These are phyloP conservation scores for Trichaptum fuscoviolaceum DNA, from an alignment of 768 basidiomycete genomes.

Conservation along the genomic window DNA sequence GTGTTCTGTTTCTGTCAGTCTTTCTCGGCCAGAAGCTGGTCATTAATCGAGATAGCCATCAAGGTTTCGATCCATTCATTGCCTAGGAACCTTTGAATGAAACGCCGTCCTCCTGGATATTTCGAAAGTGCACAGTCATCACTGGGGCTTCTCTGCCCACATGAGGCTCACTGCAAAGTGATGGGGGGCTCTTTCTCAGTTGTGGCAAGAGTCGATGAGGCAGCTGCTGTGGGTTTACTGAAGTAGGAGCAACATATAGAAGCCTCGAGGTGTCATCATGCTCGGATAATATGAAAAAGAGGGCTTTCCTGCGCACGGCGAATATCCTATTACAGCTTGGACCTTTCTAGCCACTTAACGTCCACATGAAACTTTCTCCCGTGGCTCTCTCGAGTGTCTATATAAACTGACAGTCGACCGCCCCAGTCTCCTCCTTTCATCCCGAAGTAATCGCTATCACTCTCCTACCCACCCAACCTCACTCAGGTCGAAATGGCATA, in stretches of 20 bases:
- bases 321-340: background rate
- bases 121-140: background rate
- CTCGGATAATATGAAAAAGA: background rate
- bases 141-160: background rate
- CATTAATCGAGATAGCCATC: constrained; percentile 1
- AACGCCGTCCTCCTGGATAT: background rate
- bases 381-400: background rate
- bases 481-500: background rate
- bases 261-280: background rate
- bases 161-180: background rate
- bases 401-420: background rate
- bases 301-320: background rate
- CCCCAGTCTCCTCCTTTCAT: background rate
- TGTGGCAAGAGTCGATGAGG: background rate
- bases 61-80: background rate
- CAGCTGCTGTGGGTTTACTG: background rate
- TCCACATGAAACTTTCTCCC: background rate
- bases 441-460: constrained; percentile 1
- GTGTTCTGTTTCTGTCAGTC: background rate
- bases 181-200: background rate
- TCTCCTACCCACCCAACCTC: background rate
- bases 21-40: background rate
- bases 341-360: background rate
- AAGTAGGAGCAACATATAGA: background rate
- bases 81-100: background rate